A percentile compares a stretch with the other conserved stretches of the same genome.
Evolutionary conservation across 2,329 filamentous ascomycete genomes (phyloP).

Genomic region (Aspergillus sp.): DNA sequence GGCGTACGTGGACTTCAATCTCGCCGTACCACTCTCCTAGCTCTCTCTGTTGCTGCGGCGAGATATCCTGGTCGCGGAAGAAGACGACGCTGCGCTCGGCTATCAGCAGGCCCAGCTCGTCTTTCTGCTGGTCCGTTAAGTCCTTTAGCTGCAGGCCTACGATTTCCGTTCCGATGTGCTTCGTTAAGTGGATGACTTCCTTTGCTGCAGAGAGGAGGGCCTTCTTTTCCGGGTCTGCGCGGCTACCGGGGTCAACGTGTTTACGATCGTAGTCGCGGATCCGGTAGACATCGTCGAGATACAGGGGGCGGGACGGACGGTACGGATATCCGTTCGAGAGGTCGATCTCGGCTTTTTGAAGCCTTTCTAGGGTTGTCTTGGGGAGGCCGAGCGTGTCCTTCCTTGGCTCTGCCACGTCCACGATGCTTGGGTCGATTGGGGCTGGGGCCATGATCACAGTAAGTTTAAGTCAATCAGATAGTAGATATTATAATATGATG

Average conservation of each 20-base stretch:
- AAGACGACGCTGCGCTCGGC: constrained; percentile 67
- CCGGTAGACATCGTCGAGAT: constrained; percentile 67
- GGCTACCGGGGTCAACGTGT: constrained; percentile 61
- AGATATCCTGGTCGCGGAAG: constrained; percentile 62
- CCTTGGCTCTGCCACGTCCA: constrained; percentile 60
- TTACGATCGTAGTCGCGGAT: constrained; percentile 59
- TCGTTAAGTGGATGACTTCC: constrained; percentile 62
- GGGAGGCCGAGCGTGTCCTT: constrained; percentile 68
- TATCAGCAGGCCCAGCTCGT: constrained; percentile 63
- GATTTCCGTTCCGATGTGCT: constrained; percentile 65
- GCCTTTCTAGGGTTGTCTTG: constrained; percentile 53
- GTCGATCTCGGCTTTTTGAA: constrained; percentile 69
- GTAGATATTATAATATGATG: background rate
- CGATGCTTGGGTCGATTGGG: constrained; percentile 62
- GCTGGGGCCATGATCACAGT: constrained; percentile 53
- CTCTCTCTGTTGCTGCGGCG: constrained; percentile 62
- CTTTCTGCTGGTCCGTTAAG: constrained; percentile 57
- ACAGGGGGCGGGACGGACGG: constrained; percentile 65
- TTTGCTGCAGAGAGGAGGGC: constrained; percentile 57
- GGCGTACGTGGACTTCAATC: constrained; percentile 64
- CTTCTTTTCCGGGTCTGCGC: constrained; percentile 66
- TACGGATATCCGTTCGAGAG: constrained; percentile 71
- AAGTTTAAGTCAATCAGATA: background rate
- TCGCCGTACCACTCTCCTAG: constrained; percentile 65
- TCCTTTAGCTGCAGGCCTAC: constrained; percentile 64